Percentiles rank a stretch among this genome's conserved stretches.
Conservation (phyloP, 2,329 filamentous ascomycete genomes). For the Neofusicoccum sp. region DNA sequence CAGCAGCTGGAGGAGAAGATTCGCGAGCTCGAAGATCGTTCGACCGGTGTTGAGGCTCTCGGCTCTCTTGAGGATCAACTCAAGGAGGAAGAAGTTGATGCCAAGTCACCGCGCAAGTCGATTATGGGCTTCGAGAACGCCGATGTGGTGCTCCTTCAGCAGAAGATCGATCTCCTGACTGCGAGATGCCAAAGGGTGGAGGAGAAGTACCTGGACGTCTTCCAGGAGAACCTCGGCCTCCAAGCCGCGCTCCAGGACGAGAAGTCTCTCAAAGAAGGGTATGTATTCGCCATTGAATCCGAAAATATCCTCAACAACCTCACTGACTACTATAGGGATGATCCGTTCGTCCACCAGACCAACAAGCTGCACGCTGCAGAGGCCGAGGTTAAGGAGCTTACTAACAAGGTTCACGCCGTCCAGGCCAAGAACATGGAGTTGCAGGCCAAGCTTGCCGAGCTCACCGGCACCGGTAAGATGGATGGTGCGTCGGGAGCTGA, state of each 20-base stretch:
- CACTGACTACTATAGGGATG: constrained; percentile 7
- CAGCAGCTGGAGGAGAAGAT: constrained; percentile 47
- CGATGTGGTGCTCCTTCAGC: constrained; percentile 35
- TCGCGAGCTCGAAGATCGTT: constrained; percentile 37
- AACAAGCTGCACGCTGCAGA: constrained; percentile 37
- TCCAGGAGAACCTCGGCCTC: constrained; percentile 41
- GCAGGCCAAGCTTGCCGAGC: constrained; percentile 14
- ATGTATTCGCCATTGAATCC: constrained; percentile 22
- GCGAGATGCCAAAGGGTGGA: constrained; percentile 38
- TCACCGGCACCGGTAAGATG: constrained; percentile 11
- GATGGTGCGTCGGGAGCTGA: constrained; percentile 30
- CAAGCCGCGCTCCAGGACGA: constrained; percentile 37
- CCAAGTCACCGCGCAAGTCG: constrained; percentile 1
- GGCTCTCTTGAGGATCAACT: constrained; percentile 43
- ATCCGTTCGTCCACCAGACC: constrained; percentile 39
- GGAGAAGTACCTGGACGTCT: constrained; percentile 41
- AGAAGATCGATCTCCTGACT: constrained; percentile 40
- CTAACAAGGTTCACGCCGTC: constrained; percentile 18
- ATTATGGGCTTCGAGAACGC: constrained; percentile 16
- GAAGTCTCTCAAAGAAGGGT: constrained; percentile 27
- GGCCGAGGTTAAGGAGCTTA: constrained; percentile 24
- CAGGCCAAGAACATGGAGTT: constrained; percentile 19
- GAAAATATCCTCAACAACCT: constrained; percentile 4
- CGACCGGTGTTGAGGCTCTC: constrained; percentile 15
- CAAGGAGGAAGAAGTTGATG: constrained; percentile 6